Evolutionary conservation across 495 filamentous ascomycete species (phyloP).

Genomic region (Aspergillus kassunensis): DNA sequence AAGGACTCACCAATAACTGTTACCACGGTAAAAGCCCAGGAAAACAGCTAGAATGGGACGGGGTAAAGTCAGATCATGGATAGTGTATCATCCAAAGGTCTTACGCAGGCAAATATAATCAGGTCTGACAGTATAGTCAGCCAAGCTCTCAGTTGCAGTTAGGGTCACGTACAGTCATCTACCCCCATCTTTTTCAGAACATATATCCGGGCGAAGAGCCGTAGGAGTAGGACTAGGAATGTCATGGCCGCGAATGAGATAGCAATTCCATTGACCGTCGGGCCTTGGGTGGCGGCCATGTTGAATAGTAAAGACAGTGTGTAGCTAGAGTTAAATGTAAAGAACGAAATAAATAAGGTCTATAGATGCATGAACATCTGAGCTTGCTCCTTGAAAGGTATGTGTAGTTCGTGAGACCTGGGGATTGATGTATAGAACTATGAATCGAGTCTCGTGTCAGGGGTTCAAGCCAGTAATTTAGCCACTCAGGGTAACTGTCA

Average conservation of each 20-base stretch:
- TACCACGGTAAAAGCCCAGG: conserved; percentile 36
- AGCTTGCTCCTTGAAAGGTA: no score
- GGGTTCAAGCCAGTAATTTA: no score
- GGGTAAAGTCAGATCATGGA: no score
- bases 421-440: no score
- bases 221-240: conserved; percentile 30
- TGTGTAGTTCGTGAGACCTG: no score
- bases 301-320: neutral
- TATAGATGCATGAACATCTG: no score
- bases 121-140: conserved; percentile 22
- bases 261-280: conserved; percentile 27
- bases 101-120: conserved; percentile 36
- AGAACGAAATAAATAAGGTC: no score
- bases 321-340: no score
- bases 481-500: no score
- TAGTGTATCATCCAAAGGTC: neutral
- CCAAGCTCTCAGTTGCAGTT: neutral
- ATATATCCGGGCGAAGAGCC: conserved; percentile 34
- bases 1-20: conserved; percentile 29
- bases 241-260: conserved; percentile 33
- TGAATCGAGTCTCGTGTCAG: no score
- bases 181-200: conserved; percentile 31
- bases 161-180: conserved; percentile 34
- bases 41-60: conserved; percentile 21
- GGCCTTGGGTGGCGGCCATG: conserved; percentile 28